These are phyloP conservation scores for Sugiyamaella pinicola DNA, from an alignment of 1,139 yeast genomes.

Conservation along the genomic window DNA sequence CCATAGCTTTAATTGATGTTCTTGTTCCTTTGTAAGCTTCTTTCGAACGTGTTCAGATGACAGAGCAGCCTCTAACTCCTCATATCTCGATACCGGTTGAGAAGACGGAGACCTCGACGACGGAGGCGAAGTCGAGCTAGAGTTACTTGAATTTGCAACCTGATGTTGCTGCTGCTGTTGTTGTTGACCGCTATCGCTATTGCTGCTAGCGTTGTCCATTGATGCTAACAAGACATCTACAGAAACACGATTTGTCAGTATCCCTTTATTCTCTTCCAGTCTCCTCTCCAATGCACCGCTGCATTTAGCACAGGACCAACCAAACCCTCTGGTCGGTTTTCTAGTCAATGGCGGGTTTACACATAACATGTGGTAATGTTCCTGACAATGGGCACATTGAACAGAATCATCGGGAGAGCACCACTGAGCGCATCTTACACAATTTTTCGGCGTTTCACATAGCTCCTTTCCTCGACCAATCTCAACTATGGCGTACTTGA, in stretches of 20 bases:
- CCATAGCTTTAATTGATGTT: constrained; percentile 51
- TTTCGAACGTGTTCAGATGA: constrained; percentile 20
- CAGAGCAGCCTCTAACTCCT: constrained; percentile 56
- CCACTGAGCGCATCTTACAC: constrained; percentile 84
- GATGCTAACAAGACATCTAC: constrained; percentile 7
- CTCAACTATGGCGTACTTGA: constrained; percentile 76
- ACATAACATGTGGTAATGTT: constrained; percentile 77
- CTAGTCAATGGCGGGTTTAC: constrained; percentile 79
- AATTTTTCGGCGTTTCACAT: constrained; percentile 63
- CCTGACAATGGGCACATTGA: constrained; percentile 76
- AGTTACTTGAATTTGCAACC: constrained; percentile 1
- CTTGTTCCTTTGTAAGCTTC: constrained; percentile 43
- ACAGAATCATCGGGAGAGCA: constrained; percentile 74
- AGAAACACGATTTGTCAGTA: constrained; percentile 22
- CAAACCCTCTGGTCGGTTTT: constrained; percentile 85
- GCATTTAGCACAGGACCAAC: constrained; percentile 91
- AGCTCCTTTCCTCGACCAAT: constrained; percentile 67
- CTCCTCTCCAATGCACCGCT: constrained; percentile 42
- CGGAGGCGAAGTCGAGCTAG: constrained; percentile 5
- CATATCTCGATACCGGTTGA: constrained; percentile 55
- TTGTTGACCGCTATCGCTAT: too few relatives aligned
- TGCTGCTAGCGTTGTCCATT: neutral
- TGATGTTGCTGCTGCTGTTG: neutral
- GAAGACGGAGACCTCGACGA: constrained; percentile 20
- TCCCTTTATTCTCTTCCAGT: constrained; percentile 35